Base-by-base conservation (phyloP, 2,329 filamentous ascomycete genomes). In the Ophiobolus disseminans region DNA sequence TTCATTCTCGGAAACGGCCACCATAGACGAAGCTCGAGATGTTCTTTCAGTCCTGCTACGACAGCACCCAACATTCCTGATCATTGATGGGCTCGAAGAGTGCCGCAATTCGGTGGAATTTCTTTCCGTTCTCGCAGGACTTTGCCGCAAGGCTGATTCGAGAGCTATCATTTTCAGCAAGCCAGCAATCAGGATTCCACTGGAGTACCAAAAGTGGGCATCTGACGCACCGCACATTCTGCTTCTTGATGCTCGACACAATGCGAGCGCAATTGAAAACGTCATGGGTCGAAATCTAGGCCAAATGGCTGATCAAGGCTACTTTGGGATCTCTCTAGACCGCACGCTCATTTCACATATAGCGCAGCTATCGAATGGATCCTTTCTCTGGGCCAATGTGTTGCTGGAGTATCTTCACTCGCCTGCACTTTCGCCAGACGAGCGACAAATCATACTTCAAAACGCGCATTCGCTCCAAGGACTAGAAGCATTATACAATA, bases 81-180 rank as follows among this genome's bases (percentile, higher is more conserved):
- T 66, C 36, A 54, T 70, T 25, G 67, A 70, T 25, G 67, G 67
- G 1, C 36, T 67, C 11, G 65, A 70, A 26, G 63, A 66, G 36
- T 64, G 65, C 39, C 54, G 31, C 31, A 60, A 69, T 37, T 21
- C 42, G 7, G 40, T 57, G 8, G 9, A 40, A 4, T 55, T 69
- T 21, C 57, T 70, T 7, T 43, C 48, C 6, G 48, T 31, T 10
- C 32, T 70, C 25, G 58, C 58, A 16, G 50, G 58, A 26, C n/a
- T 69, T 11, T 66, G 61, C 42, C 51, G 59, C 4, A 57, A 45
- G 16, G 59, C 63, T 9, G 67, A 69, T 36, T 40, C 58, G 13
- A 57, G 57, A 35, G 55, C 57, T 4, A 51, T 69, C 16, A 35
- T 69, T 10, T 62, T 70, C 53, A 62, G 62, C 45, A 57, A 62